Evolutionary conservation across 352 stramenopile species (phyloP), one percentile per base, ranked within the genome.

Genomic region (Plasmopara muralis): DNA sequence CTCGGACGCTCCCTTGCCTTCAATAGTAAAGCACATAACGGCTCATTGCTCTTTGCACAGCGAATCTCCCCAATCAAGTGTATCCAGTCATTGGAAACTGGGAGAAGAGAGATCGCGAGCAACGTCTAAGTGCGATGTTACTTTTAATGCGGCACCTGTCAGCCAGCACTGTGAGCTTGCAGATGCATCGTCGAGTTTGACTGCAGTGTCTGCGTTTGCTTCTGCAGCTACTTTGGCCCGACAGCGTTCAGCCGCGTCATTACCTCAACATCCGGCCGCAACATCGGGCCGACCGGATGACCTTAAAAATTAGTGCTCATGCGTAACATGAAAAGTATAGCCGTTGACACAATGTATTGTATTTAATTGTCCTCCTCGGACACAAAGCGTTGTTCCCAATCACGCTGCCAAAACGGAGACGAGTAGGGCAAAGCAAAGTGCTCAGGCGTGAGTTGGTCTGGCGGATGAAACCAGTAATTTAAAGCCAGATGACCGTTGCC

Each of bases 381-480:
- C 5, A 41, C 51, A 51, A 73, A 74, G 16, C 74, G 77, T 43
- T 76, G 49, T 9, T 74, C 68, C 77, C 77, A 88, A 60, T 88
- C 74, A 8, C 64, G 71, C 16, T 77, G 53, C 82, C 82, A 93
- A 47, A 90, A 88, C 0, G 57, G 62, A 29, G 75, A 89, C 41
- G 78, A 87, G 64, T 95, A 95, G n/a, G 85, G 85, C 47, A 47
- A 53, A 14, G 56, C 60, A 39, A 87, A 93, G 43, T 61, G 60
- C 25, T 74, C 60, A 0, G 60, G 44, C 6, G 49, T 53, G 34
- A 81, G 57, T 46, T 77, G 64, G 40, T 93, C 82, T 0, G 85
- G 85, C 16, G 85, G 85, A 42, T 95, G 85, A 55, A 84, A 90
- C 85, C 85, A 95, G 55, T 95, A 95, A 61, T 95, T 95, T 38